Conservation (phyloP, 108 stramenopile genomes). For the Pseudonitzschia multistriata region DNA sequence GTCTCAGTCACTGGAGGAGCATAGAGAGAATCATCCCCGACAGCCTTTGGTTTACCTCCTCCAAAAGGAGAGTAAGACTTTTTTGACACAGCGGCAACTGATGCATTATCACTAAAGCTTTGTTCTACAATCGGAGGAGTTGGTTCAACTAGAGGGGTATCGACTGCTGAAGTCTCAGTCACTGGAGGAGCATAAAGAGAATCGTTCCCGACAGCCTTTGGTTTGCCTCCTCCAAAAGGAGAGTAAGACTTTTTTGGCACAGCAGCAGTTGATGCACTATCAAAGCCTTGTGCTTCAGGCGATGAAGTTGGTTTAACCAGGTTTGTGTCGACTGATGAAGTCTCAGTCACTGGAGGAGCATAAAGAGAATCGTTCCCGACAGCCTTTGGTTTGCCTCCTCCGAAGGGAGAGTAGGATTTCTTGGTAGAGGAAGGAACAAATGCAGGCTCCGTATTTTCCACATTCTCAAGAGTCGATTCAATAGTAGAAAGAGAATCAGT, state of each 20-base stretch:
- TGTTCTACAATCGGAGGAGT: not conserved
- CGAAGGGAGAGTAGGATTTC: constrained; percentile 16
- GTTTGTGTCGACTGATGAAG: not conserved
- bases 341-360: not conserved
- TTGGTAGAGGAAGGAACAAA: not conserved
- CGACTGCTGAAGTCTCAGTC: not conserved
- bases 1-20: not conserved
- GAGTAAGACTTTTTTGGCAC: constrained; percentile 2
- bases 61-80: constrained; percentile 12
- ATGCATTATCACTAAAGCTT: not conserved
- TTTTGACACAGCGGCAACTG: not conserved
- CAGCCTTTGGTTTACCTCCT: constrained; percentile 4
- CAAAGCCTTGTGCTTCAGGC: not conserved
- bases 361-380: constrained; percentile 10
- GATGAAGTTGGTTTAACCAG: no score
- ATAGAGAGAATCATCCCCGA: constrained; percentile 9
- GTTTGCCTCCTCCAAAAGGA: constrained; percentile 12
- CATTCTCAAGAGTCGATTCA: not conserved
- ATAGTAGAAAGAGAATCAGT: not conserved
- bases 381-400: constrained; percentile 3
- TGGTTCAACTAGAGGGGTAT: not conserved
- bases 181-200: constrained; percentile 8
- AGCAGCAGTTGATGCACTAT: not conserved
- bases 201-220: constrained; percentile 5
- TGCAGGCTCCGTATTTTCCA: not conserved